A percentile compares a stretch with the other conserved stretches of the same genome.
phyloP scores from a whole-genome alignment of 2,329 filamentous ascomycete species.

The Fusarium keratoplasticum region DNA sequence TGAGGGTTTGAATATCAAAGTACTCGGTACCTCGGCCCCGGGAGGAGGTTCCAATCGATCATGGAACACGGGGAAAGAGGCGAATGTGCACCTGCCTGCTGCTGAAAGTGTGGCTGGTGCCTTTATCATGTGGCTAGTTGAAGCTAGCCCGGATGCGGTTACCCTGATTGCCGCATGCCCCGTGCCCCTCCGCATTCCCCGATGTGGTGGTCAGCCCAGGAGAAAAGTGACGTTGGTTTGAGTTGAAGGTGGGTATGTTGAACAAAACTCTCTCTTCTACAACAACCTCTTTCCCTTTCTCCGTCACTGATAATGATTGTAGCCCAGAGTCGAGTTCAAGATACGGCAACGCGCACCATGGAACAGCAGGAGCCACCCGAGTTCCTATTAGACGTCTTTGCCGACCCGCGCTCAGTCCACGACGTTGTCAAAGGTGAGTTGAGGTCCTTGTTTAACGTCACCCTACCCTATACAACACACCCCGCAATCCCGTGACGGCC shows the following conservation, averaged over 20 bases:
- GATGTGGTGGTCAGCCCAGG: slow-evolving; percentile 1
- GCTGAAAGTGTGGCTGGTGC: not conserved
- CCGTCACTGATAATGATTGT: slow-evolving; percentile 32
- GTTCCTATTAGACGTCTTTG: slow-evolving; percentile 93
- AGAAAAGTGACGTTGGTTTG: slow-evolving; percentile 4
- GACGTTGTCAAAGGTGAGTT: slow-evolving; percentile 88
- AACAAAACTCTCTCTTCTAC: slow-evolving; percentile 2
- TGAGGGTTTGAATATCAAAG: not conserved
- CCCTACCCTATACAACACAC: slow-evolving; percentile 38
- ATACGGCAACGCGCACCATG: slow-evolving; percentile 49
- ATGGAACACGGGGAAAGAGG: slow-evolving; percentile 1
- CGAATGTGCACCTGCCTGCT: not conserved
- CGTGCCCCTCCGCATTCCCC: not conserved
- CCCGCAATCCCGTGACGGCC: slow-evolving; percentile 24
- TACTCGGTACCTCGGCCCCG: slow-evolving; percentile 18
- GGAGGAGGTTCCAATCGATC: slow-evolving; percentile 1
- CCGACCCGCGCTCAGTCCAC: slow-evolving; percentile 88
- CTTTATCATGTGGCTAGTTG: not conserved
- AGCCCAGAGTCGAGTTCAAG: slow-evolving; percentile 38
- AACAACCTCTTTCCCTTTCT: not conserved
- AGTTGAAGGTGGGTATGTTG: not conserved
- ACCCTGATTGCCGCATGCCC: not conserved
- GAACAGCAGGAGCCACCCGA: slow-evolving; percentile 75
- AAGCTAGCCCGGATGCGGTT: not conserved
- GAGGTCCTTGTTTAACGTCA: slow-evolving; percentile 17